phyloP scores from a whole-genome alignment of 129 eudicot genomes.

The Ambrosia trifida region DNA sequence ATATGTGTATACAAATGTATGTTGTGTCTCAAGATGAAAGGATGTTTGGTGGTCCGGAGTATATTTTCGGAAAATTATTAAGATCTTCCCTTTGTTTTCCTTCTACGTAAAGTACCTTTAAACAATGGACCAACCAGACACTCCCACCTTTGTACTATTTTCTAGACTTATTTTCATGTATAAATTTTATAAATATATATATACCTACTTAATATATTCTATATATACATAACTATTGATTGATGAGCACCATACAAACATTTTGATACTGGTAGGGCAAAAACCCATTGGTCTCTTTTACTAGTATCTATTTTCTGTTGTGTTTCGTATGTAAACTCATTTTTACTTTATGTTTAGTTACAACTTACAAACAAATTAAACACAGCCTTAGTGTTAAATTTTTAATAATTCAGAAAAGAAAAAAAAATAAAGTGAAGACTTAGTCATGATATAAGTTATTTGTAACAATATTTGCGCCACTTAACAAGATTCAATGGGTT shows the following conservation, averaged over 20 bases:
- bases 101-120: conserved; percentile 11
- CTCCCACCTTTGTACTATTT: not conserved
- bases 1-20: no score
- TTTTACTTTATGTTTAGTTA: no score
- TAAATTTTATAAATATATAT: not conserved
- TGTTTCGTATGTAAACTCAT: no score
- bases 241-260: not conserved
- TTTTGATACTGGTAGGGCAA: not conserved
- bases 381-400: no score
- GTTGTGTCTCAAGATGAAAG: not conserved
- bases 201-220: not conserved
- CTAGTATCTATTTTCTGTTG: no score
- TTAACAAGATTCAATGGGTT: no score
- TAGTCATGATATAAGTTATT: no score
- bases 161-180: not conserved
- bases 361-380: no score
- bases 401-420: no score
- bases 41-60: conserved; percentile 5
- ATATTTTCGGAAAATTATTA: conserved; percentile 1
- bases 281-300: no score
- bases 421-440: no score
- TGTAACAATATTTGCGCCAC: no score
- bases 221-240: not conserved
- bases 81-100: conserved; percentile 6
- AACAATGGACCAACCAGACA: not conserved